phyloP scores from a whole-genome alignment of 140 eudicot genomes.

The Senecio squalidus region DNA sequence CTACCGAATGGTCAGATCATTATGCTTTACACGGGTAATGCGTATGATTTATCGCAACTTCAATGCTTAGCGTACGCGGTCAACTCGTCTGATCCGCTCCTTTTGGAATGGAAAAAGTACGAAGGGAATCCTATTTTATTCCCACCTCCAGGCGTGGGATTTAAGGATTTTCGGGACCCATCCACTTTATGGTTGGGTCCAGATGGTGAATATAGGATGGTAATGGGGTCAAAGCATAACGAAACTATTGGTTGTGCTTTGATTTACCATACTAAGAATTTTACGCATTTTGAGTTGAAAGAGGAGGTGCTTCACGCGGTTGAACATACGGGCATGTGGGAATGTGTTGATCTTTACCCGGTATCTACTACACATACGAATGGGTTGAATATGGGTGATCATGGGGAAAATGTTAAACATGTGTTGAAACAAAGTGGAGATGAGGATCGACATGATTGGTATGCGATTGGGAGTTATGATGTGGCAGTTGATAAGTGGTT shows the following conservation, averaged over 20 bases:
- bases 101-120: constrained; percentile 49
- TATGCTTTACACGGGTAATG: constrained; percentile 58
- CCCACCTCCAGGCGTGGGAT: constrained; percentile 52
- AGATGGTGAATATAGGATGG: constrained; percentile 40
- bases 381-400: constrained; percentile 37
- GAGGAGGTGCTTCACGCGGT: constrained; percentile 41
- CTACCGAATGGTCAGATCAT: constrained; percentile 45
- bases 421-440: constrained; percentile 55
- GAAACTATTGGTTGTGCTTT: constrained; percentile 46
- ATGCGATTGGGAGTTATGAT: constrained; percentile 51
- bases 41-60: constrained; percentile 39
- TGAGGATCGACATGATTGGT: constrained; percentile 48
- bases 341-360: constrained; percentile 63
- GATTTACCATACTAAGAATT: constrained; percentile 43
- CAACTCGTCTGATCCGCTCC: constrained; percentile 55
- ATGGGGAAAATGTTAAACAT: constrained; percentile 40
- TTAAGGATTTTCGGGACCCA: constrained; percentile 55
- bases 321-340: constrained; percentile 61
- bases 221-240: constrained; percentile 53
- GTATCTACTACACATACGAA: constrained; percentile 30
- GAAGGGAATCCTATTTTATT: constrained; percentile 39
- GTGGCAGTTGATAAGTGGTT: constrained; percentile 31
- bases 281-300: constrained; percentile 29
- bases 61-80: constrained; percentile 58
- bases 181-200: constrained; percentile 48